phyloP scores from a whole-genome alignment of 2,329 filamentous ascomycete species.

The Epichloe hybrida region DNA sequence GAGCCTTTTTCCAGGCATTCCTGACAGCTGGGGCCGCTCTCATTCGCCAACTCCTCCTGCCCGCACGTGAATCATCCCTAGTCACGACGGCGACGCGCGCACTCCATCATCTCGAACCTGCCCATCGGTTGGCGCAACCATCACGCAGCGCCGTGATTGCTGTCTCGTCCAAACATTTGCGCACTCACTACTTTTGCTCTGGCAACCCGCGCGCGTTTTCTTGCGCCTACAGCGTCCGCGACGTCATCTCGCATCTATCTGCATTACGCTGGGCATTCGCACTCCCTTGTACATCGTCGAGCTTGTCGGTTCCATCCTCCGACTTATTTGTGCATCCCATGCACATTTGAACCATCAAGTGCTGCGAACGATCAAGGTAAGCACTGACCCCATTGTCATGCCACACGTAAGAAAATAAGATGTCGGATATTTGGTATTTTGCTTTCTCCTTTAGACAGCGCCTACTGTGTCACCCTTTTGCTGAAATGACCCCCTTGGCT shows the following conservation, averaged over 20 bases:
- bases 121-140: conserved; percentile 1
- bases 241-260: neutral
- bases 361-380: neutral
- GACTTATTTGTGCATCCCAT: conserved; percentile 1
- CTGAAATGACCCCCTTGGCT: neutral
- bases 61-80: conserved; percentile 4
- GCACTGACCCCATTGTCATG: neutral
- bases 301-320: neutral
- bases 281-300: neutral
- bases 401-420: neutral
- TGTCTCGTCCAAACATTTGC: neutral
- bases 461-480: neutral
- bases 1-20: neutral
- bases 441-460: neutral
- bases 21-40: neutral
- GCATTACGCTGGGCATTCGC: neutral
- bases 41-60: neutral
- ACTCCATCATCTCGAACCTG: conserved; percentile 5
- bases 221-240: neutral
- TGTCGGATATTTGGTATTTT: neutral
- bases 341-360: neutral
- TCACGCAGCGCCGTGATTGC: conserved; percentile 2
- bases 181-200: neutral
- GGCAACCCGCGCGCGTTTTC: neutral
- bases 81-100: conserved; percentile 7